Percentiles rank a stretch among this genome's conserved stretches.
Conservation (phyloP, 2,329 filamentous ascomycete genomes). For the Trichoderma atroviride region DNA sequence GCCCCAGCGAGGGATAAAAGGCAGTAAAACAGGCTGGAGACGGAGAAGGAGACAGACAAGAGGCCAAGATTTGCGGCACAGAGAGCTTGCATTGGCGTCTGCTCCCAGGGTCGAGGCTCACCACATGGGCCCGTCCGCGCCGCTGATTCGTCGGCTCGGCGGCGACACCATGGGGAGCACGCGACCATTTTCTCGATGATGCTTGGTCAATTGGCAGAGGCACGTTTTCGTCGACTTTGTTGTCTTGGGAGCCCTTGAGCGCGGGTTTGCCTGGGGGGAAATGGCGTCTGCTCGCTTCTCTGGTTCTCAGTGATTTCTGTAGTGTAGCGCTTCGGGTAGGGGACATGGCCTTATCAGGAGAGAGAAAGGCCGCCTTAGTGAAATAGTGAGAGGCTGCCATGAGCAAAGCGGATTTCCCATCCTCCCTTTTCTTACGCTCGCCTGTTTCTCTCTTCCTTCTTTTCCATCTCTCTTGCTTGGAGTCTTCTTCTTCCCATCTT, state of each 20-base stretch:
- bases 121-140: constrained; percentile 41
- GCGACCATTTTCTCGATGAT: constrained; percentile 49
- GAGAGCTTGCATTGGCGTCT: constrained; percentile 17
- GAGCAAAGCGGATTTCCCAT: neutral
- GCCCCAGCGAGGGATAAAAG: neutral
- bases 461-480: neutral
- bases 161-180: constrained; percentile 39
- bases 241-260: neutral
- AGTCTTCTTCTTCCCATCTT: neutral
- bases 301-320: neutral
- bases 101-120: constrained; percentile 13
- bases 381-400: constrained; percentile 4
- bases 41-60: too few species aligned
- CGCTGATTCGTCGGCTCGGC: constrained; percentile 39
- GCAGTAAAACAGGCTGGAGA: neutral
- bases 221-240: constrained; percentile 10
- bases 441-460: neutral
- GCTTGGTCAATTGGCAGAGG: constrained; percentile 44
- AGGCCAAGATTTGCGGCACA: neutral
- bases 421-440: neutral
- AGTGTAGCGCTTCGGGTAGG: neutral
- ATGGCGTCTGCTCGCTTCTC: neutral
- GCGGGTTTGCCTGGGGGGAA: neutral
- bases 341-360: neutral
- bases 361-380: neutral